These are phyloP conservation scores for Solanum ossicruentum DNA, from an alignment of 257 asterid genomes.

Conservation along the genomic window DNA sequence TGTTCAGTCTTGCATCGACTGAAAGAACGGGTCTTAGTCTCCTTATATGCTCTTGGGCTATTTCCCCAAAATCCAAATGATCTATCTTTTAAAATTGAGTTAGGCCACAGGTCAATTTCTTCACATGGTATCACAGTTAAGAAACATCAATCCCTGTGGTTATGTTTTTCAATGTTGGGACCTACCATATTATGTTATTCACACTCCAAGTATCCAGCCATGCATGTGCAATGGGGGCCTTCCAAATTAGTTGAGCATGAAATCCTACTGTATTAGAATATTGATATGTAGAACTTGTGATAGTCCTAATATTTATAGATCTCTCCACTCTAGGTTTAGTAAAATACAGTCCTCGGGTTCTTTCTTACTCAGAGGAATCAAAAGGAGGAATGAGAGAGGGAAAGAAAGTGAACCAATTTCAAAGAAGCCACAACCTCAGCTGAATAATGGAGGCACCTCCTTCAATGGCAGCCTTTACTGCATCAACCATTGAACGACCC, in stretches of 20 bases:
- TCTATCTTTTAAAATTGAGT: not conserved
- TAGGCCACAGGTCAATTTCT: not conserved
- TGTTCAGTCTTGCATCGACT: not conserved
- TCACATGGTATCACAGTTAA: not conserved
- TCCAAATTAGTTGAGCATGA: not conserved
- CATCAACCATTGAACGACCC: constrained; percentile 69
- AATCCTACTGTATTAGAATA: not conserved
- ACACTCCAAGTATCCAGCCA: not conserved
- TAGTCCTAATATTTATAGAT: not conserved
- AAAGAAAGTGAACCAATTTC: not conserved
- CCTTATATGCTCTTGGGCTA: not conserved
- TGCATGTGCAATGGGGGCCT: not conserved
- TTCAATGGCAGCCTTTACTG: constrained; percentile 74
- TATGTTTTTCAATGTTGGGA: not conserved
- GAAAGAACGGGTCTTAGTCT: not conserved
- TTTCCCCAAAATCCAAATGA: not conserved
- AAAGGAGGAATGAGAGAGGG: not conserved
- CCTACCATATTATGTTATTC: not conserved
- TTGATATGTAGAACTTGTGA: not conserved
- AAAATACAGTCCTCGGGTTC: not conserved
- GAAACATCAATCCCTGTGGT: not conserved
- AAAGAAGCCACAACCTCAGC: constrained; percentile 45
- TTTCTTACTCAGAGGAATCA: not conserved
- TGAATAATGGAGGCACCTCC: constrained; percentile 95
- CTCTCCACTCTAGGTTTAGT: not conserved